These are phyloP conservation scores for Leersia perrieri DNA, from an alignment of 176 grass and related monocot genomes.

Conservation along the genomic window DNA sequence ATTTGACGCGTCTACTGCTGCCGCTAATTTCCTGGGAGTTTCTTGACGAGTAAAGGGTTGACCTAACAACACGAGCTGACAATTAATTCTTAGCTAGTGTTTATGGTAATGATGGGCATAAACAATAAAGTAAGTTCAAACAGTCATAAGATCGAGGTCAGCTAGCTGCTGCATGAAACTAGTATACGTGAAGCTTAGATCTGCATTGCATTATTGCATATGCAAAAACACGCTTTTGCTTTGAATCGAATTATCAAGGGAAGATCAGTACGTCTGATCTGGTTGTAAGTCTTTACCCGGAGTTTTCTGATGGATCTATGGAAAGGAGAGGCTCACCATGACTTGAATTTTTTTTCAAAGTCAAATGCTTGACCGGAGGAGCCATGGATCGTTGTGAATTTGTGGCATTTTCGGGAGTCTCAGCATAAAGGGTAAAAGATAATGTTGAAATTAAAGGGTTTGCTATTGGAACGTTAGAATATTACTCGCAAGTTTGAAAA, in stretches of 20 bases:
- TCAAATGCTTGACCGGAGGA: not conserved
- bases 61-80: not conserved
- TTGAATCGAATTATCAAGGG: not conserved
- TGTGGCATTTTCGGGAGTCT: not conserved
- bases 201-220: not conserved
- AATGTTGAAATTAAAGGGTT: not conserved
- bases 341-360: not conserved
- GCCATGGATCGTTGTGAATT: not conserved
- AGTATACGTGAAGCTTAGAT: not conserved
- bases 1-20: not conserved
- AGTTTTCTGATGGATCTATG: not conserved
- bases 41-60: not conserved
- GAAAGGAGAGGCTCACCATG: not conserved
- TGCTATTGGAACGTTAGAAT: not conserved
- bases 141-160: not conserved
- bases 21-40: not conserved
- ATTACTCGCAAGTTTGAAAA: not conserved
- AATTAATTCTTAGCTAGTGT: not conserved
- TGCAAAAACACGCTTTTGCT: not conserved
- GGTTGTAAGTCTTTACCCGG: not conserved
- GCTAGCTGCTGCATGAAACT: not conserved
- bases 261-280: not conserved
- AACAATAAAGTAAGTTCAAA: not conserved
- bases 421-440: not conserved
- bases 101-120: not conserved